Evolutionary conservation across 345 rosid genomes (phyloP).

Genomic region (Camelina laxa): DNA sequence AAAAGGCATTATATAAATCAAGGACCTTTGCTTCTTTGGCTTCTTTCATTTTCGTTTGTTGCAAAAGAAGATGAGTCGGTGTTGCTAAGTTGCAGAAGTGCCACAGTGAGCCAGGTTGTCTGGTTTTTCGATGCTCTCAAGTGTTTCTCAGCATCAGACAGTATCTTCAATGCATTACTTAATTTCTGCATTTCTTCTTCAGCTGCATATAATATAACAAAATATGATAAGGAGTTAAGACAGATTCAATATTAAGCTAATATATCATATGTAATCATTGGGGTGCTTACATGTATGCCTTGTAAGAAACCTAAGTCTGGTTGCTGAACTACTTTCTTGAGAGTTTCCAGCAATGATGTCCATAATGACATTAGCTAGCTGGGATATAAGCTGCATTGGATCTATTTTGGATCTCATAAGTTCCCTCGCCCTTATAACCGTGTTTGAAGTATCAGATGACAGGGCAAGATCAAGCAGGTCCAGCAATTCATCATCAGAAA

Average conservation of each 20-base stretch:
- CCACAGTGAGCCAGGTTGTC: slow-evolving; percentile 96
- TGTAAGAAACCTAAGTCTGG: slow-evolving; percentile 57
- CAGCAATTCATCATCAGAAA: slow-evolving; percentile 93
- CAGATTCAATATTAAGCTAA: neutral
- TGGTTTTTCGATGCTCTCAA: slow-evolving; percentile 88
- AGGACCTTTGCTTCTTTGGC: slow-evolving; percentile 55
- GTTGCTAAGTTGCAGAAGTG: slow-evolving; percentile 83
- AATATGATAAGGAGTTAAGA: neutral
- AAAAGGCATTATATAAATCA: neutral
- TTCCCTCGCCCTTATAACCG: slow-evolving; percentile 91
- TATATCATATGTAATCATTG: neutral
- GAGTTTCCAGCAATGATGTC: slow-evolving; percentile 79
- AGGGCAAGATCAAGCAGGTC: slow-evolving; percentile 89
- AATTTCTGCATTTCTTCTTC: slow-evolving; percentile 77
- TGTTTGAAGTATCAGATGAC: slow-evolving; percentile 90
- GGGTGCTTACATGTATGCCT: slow-evolving; percentile 65
- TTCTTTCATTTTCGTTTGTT: slow-evolving; percentile 52
- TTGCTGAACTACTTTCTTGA: slow-evolving; percentile 65
- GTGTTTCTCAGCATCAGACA: slow-evolving; percentile 94
- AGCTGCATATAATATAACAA: slow-evolving; percentile 51
- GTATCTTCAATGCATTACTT: slow-evolving; percentile 79
- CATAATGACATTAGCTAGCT: slow-evolving; percentile 92
- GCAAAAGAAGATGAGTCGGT: slow-evolving; percentile 57
- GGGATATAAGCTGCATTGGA: slow-evolving; percentile 92
- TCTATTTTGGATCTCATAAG: slow-evolving; percentile 93